Evolutionary conservation across 2,329 filamentous ascomycete genomes (phyloP).

Genomic region (Alternaria longipes): DNA sequence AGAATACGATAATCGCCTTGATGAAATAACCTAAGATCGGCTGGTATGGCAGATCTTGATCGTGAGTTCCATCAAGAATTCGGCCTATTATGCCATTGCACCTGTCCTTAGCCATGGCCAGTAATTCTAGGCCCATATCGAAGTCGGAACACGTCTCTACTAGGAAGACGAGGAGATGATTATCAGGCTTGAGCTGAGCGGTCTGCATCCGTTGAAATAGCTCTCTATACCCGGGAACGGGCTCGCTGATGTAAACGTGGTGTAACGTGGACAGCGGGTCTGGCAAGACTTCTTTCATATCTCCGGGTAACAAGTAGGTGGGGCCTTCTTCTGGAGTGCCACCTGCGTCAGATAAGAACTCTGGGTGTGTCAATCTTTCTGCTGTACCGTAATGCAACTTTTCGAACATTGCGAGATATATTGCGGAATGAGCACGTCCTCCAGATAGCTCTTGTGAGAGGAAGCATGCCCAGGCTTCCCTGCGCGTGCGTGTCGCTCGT

Average conservation of each 20-base stretch:
- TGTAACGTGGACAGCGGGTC: slow-evolving; percentile 68
- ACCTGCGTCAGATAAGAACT: slow-evolving; percentile 15
- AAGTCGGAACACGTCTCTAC: slow-evolving; percentile 53
- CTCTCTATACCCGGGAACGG: slow-evolving; percentile 66
- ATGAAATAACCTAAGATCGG: slow-evolving; percentile 39
- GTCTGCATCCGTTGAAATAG: slow-evolving; percentile 68
- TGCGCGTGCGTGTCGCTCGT: slow-evolving; percentile 66
- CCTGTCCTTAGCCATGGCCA: slow-evolving; percentile 26
- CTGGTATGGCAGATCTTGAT: slow-evolving; percentile 9
- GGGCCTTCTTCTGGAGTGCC: slow-evolving; percentile 7
- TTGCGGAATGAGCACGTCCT: slow-evolving; percentile 47
- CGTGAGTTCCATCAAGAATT: slow-evolving; percentile 34
- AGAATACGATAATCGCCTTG: slow-evolving; percentile 40
- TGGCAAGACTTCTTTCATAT: slow-evolving; percentile 64
- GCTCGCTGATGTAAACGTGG: slow-evolving; percentile 70
- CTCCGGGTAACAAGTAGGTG: slow-evolving; percentile 63
- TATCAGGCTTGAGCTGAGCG: slow-evolving; percentile 60
- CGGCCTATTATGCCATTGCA: slow-evolving; percentile 33
- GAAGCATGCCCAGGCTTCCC: slow-evolving; percentile 73
- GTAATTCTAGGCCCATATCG: slow-evolving; percentile 26
- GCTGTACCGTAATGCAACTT: slow-evolving; percentile 58
- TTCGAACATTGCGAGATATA: slow-evolving; percentile 66
- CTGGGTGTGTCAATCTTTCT: slow-evolving; percentile 9
- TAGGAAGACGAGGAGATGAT: slow-evolving; percentile 64
- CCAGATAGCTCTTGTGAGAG: slow-evolving; percentile 62